Evolutionary conservation across 495 filamentous ascomycete genomes (phyloP).

Genomic region (Neurospora sp.): DNA sequence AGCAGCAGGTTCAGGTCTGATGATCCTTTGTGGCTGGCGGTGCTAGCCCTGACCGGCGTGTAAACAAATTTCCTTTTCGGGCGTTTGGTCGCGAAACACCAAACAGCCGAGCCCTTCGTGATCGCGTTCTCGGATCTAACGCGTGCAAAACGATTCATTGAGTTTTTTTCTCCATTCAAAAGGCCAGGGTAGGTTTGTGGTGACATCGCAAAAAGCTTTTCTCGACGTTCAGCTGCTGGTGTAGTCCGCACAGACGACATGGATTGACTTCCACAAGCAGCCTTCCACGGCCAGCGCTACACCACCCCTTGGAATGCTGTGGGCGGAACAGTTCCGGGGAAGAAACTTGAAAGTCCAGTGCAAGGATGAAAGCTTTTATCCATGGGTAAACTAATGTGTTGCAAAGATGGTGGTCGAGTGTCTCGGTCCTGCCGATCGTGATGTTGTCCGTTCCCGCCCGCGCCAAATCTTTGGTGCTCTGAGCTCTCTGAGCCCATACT

Average conservation of each 20-base stretch:
- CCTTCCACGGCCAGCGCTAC: not conserved
- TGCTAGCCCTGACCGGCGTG: not conserved
- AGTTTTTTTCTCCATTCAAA: not conserved
- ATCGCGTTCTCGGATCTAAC: not conserved
- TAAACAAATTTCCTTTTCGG: not conserved
- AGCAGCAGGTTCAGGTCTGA: too few relatives aligned
- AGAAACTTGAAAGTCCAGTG: not conserved
- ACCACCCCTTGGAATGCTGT: not conserved
- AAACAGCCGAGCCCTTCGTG: not conserved
- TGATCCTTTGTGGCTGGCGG: not conserved
- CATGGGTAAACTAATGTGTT: not conserved
- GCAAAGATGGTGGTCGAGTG: not conserved
- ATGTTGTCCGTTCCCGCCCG: not conserved
- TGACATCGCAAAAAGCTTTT: not conserved
- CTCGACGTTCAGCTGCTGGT: not conserved
- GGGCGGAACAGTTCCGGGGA: not conserved
- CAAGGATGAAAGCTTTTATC: not conserved
- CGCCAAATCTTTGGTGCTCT: not conserved
- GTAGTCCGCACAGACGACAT: not conserved
- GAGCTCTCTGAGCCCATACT: not conserved
- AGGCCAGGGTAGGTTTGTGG: not conserved
- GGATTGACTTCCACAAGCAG: not conserved
- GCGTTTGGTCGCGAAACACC: not conserved
- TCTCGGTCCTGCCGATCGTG: not conserved
- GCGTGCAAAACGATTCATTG: not conserved